A percentile compares a stretch with the other conserved stretches of the same genome.
These are phyloP conservation scores for Flaveria robusta DNA, from an alignment of 129 eudicot genomes.

Conservation along the genomic window DNA sequence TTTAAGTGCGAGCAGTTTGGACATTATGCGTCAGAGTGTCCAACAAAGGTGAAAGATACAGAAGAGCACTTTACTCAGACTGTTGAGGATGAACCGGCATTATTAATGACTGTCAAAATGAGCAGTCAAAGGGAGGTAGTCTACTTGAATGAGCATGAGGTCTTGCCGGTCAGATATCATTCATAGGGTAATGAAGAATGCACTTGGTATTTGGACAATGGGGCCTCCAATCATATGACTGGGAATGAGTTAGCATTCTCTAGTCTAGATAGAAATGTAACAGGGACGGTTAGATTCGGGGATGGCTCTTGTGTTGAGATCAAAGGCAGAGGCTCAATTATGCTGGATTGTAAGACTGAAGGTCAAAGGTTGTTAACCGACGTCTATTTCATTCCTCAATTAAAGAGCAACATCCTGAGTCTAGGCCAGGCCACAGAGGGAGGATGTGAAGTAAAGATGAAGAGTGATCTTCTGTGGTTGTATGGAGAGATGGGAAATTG, in stretches of 20 bases:
- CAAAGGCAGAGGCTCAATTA: not conserved
- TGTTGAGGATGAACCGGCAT: not conserved
- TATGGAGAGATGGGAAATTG: not conserved
- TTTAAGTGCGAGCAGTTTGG: no score
- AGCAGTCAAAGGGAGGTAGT: not conserved
- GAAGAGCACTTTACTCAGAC: not conserved
- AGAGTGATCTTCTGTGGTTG: no score
- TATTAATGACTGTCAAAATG: not conserved
- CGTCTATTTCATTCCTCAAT: not conserved
- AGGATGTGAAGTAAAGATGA: not conserved
- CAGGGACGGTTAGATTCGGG: not conserved
- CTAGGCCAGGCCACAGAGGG: not conserved
- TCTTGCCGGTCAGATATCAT: not conserved
- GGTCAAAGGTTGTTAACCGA: not conserved
- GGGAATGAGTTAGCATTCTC: not conserved
- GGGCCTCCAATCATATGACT: not conserved
- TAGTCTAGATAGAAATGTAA: not conserved
- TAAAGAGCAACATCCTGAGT: not conserved
- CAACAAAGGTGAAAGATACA: not conserved
- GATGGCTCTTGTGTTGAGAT: not conserved
- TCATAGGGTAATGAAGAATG: not conserved
- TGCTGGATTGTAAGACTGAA: no score
- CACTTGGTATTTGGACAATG: no score
- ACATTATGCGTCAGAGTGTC: not conserved
- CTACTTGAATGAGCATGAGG: not conserved